Base-by-base conservation (phyloP, 139 green algal genomes). In the Chlorella sp. region DNA sequence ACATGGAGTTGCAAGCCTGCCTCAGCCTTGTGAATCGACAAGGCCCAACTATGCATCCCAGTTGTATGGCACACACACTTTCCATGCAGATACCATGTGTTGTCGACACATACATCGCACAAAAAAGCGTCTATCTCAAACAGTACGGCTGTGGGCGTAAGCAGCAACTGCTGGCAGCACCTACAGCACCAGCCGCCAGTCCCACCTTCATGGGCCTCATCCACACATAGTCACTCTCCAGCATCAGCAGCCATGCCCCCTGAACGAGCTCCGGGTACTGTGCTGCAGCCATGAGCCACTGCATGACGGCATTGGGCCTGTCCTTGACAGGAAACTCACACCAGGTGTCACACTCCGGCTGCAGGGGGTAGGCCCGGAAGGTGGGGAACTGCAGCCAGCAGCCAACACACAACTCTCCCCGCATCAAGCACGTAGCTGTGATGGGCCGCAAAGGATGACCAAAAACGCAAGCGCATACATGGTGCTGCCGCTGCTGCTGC, bases 181-280 rank as follows among this genome's bases (percentile, higher is more conserved):
- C n/a, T n/a, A n/a, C n/a, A n/a, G n/a, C n/a, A n/a, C n/a, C n/a
- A n/a, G n/a, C n/a, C n/a, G n/a, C n/a, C n/a, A n/a, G n/a, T 17
- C 74, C 34, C 69, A 82, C 83, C 66, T 77, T n/a, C 35, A 92
- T 51, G 0, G 91, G 89, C 49, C 84, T 82, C 72, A 91, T 83
- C 77, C 85, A 95, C 42, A 94, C 89, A 60, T 96, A 96, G 70
- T 96, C 91, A 31, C 79, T 87, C 78, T 96, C 91, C 30, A 92
- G 83, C 81, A 96, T 85, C 34, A 93, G 83, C 33, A 96, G 42
- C 89, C 90, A 96, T 1, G 88, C 86, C 0, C 84, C 91, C 74
- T 93, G 85, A 35, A 93, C 80, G 63, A 92, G 71, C 6, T 71
- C 63, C 0, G 81, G 77, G 6, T 92, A 67, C 27, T 74, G 49